These are phyloP conservation scores for Epichloe sp. DNA, from an alignment of 2,329 filamentous ascomycete species.

Conservation along the genomic window DNA sequence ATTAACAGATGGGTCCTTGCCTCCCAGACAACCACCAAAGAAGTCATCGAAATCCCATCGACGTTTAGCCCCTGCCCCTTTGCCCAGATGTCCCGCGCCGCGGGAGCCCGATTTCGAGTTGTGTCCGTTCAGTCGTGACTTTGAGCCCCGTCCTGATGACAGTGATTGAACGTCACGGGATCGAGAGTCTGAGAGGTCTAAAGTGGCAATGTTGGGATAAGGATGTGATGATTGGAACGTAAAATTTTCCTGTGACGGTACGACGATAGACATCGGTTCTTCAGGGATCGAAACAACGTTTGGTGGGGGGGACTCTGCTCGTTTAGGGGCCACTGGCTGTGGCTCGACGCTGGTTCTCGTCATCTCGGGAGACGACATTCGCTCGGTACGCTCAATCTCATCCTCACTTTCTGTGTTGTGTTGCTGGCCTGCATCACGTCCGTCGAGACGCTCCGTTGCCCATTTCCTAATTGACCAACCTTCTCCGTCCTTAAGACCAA, in stretches of 20 bases:
- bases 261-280: constrained; percentile 27
- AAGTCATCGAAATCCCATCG: constrained; percentile 62
- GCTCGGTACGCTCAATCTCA: constrained; percentile 50
- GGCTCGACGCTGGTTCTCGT: constrained; percentile 33
- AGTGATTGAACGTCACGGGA: constrained; percentile 24
- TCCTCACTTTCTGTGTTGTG: constrained; percentile 54
- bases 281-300: constrained; percentile 13
- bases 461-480: constrained; percentile 49
- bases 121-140: constrained; percentile 15
- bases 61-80: constrained; percentile 57
- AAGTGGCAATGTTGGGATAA: constrained; percentile 47
- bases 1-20: constrained; percentile 44
- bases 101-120: constrained; percentile 14
- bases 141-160: constrained; percentile 14
- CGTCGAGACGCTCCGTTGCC: constrained; percentile 58
- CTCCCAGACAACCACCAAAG: constrained; percentile 54
- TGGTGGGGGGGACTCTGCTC: constrained; percentile 14
- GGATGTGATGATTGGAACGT: constrained; percentile 54
- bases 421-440: constrained; percentile 39
- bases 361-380: constrained; percentile 44
- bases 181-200: constrained; percentile 42
- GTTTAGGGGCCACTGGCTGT: constrained; percentile 16
- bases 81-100: constrained; percentile 35
- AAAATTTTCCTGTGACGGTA: constrained; percentile 49
- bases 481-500: constrained; percentile 70